Evolutionary conservation across 2,329 filamentous ascomycete genomes (phyloP).

Genomic region (Aspergillaceae sp.): DNA sequence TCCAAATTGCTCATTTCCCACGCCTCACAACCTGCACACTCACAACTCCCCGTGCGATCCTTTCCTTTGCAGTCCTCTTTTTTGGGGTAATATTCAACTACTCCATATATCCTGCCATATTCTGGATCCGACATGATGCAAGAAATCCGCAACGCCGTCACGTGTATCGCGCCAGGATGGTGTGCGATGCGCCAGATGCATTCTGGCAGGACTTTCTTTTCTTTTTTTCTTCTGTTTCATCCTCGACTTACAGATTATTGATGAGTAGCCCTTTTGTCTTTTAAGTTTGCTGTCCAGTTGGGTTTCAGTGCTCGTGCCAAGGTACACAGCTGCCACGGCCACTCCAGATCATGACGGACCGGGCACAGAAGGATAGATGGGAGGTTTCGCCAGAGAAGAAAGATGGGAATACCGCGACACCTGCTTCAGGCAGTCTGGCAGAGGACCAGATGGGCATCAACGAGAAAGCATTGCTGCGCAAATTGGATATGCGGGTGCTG

Average conservation of each 20-base stretch:
- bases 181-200: slow-evolving; percentile 8
- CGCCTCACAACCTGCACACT: neutral
- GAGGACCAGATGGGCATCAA: slow-evolving; percentile 20
- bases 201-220: neutral
- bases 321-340: too few relatives aligned
- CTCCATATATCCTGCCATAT: too few relatives aligned
- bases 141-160: slow-evolving; percentile 2
- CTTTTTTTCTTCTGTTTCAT: neutral
- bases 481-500: slow-evolving; percentile 37
- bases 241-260: too few relatives aligned
- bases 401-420: slow-evolving; percentile 1
- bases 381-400: neutral
- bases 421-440: slow-evolving; percentile 9
- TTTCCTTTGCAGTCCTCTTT: neutral
- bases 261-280: too few relatives aligned
- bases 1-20: slow-evolving; percentile 14
- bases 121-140: neutral
- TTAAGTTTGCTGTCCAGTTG: too few relatives aligned
- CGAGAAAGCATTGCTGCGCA: slow-evolving; percentile 34
- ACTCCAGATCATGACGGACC: neutral
- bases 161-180: slow-evolving; percentile 9
- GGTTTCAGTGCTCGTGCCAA: too few relatives aligned
- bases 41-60: neutral
- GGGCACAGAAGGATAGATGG: slow-evolving; percentile 3
- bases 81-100: too few relatives aligned